These are phyloP conservation scores for Phytophthora sojae DNA, from an alignment of 352 stramenopile species.

Conservation along the genomic window DNA sequence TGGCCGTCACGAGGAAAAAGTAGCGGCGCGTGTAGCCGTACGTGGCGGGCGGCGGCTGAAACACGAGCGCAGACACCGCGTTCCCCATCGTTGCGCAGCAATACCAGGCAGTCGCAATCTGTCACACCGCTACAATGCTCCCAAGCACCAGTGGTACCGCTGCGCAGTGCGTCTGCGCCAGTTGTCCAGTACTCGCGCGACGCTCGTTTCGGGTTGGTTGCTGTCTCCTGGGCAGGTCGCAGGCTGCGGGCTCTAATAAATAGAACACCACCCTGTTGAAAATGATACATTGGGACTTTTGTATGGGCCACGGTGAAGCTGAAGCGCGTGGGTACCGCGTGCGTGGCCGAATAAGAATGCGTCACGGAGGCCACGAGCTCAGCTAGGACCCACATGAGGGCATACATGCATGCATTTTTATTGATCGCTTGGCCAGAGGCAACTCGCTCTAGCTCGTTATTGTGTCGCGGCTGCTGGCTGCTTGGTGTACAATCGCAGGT, in stretches of 20 bases:
- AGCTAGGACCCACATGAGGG: background rate
- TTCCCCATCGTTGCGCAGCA: slow-evolving; percentile 63
- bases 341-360: slow-evolving; percentile 11
- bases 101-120: background rate
- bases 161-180: slow-evolving; percentile 3
- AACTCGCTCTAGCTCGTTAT: slow-evolving; percentile 1
- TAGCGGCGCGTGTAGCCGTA: slow-evolving; percentile 89
- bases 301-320: slow-evolving; percentile 27
- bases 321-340: background rate
- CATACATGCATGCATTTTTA: slow-evolving; percentile 4
- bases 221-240: slow-evolving; percentile 8
- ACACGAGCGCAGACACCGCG: slow-evolving; percentile 86
- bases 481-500: slow-evolving; percentile 13
- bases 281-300: slow-evolving; percentile 25
- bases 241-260: slow-evolving; percentile 21
- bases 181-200: slow-evolving; percentile 3
- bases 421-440: background rate
- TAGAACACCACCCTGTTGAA: slow-evolving; percentile 36
- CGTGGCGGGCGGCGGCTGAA: slow-evolving; percentile 84
- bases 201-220: slow-evolving; percentile 22
- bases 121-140: background rate
- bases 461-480: background rate
- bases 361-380: background rate
- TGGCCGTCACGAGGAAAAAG: slow-evolving; percentile 93
- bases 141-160: background rate